Conservation (phyloP, 768 basidiomycete genomes). For the Boletus fagicola region DNA sequence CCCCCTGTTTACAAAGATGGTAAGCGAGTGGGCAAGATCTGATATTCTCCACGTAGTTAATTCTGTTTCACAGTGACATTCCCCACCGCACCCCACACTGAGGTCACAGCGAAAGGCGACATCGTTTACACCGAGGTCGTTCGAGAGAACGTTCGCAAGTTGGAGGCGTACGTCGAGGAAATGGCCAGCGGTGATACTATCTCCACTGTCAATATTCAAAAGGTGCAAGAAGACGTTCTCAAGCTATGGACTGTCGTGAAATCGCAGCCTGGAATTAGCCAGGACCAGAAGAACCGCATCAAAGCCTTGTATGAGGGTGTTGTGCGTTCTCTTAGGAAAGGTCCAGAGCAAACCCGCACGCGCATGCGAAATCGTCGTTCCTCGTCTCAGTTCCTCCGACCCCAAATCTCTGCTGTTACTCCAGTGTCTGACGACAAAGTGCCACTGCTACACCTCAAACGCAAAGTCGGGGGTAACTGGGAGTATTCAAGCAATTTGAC, state of each 20-base stretch:
- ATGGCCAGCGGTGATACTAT: slow-evolving; percentile 96
- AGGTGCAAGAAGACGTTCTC: slow-evolving; percentile 94
- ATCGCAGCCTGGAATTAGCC: slow-evolving; percentile 94
- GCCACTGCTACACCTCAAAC: slow-evolving; percentile 93
- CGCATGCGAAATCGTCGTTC: slow-evolving; percentile 77
- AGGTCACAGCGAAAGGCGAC: slow-evolving; percentile 90
- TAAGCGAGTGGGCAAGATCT: slow-evolving; percentile 38
- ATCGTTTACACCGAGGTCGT: slow-evolving; percentile 94
- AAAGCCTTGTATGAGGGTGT: slow-evolving; percentile 96
- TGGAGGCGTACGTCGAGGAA: slow-evolving; percentile 96
- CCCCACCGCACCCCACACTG: slow-evolving; percentile 95
- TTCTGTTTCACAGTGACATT: slow-evolving; percentile 69
- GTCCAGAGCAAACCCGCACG: slow-evolving; percentile 58
- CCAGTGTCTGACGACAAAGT: slow-evolving; percentile 84
- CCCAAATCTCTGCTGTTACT: slow-evolving; percentile 69
- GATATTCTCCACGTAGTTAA: background rate
- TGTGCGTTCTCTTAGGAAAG: slow-evolving; percentile 85
- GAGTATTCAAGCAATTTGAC: slow-evolving; percentile 98
- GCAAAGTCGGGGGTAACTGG: slow-evolving; percentile 93
- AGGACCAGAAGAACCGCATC: slow-evolving; percentile 94
- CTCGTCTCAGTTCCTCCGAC: slow-evolving; percentile 96
- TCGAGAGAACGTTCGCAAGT: slow-evolving; percentile 93
- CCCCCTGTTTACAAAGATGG: slow-evolving; percentile 96
- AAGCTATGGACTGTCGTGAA: slow-evolving; percentile 98
- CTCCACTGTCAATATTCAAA: slow-evolving; percentile 88